phyloP scores from a whole-genome alignment of 1,139 yeast genomes.

The Scheffersomyces lignicola region DNA sequence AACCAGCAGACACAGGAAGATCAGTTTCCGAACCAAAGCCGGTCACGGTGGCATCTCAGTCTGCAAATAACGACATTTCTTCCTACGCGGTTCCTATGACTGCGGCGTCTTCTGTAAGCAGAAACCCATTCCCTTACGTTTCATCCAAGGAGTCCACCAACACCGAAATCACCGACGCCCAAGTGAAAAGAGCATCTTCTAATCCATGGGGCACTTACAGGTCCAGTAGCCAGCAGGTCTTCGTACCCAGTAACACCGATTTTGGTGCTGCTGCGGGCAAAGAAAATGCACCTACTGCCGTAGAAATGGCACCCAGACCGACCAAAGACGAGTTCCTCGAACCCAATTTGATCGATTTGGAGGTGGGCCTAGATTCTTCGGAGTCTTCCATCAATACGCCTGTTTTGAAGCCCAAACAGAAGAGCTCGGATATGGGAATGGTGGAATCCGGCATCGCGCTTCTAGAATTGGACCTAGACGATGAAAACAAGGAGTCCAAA shows the following conservation, averaged over 20 bases:
- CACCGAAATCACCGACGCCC: conserved; percentile 12
- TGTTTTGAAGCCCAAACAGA: conserved; percentile 9
- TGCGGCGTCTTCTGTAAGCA: conserved; percentile 7
- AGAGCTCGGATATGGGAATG: conserved; percentile 12
- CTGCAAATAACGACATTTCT: conserved; percentile 12
- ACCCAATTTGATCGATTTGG: conserved; percentile 39
- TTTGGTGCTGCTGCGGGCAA: not conserved
- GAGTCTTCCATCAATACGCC: conserved; percentile 28
- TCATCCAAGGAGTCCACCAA: conserved; percentile 7
- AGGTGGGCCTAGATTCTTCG: conserved; percentile 37
- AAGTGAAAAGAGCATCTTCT: conserved; percentile 10
- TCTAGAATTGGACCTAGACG: conserved; percentile 32
- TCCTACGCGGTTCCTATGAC: conserved; percentile 11
- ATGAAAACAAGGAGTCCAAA: conserved; percentile 17
- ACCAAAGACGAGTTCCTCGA: conserved; percentile 12
- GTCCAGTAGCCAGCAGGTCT: not conserved
- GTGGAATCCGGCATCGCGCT: conserved; percentile 26
- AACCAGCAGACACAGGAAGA: too few relatives aligned
- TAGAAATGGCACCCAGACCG: conserved; percentile 10
- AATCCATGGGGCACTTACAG: conserved; percentile 31
- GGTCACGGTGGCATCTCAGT: conserved; percentile 7
- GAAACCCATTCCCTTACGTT: conserved; percentile 15
- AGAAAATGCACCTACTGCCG: not conserved
- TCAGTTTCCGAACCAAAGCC: conserved; percentile 5
- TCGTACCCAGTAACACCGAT: too few relatives aligned